Evolutionary conservation across 495 filamentous ascomycete species (phyloP).

Genomic region (Bacidia rubella): DNA sequence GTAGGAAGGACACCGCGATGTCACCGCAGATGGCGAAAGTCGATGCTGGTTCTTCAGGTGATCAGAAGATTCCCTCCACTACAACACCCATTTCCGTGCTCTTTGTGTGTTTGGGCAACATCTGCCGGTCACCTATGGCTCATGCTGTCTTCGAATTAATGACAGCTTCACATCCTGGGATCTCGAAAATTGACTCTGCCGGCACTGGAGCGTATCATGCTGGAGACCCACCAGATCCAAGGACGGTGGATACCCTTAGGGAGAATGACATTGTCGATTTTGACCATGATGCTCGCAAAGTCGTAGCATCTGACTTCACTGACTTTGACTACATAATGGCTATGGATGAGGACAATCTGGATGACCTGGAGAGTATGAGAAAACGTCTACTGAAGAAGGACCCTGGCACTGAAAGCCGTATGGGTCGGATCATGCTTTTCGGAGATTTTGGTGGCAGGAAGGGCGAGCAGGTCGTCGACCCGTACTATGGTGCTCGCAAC

Average conservation of each 20-base stretch:
- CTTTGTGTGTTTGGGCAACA: constrained; percentile 95
- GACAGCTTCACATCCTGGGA: constrained; percentile 44
- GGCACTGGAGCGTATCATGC: constrained; percentile 73
- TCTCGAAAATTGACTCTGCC: constrained; percentile 69
- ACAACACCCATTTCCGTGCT: constrained; percentile 58
- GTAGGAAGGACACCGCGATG: neutral
- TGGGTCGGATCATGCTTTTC: constrained; percentile 56
- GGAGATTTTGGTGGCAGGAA: constrained; percentile 60
- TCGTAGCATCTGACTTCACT: constrained; percentile 57
- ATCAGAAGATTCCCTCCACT: neutral
- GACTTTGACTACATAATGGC: constrained; percentile 86
- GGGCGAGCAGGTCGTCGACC: constrained; percentile 71
- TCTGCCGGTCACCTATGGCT: constrained; percentile 90
- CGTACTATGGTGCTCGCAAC: constrained; percentile 75
- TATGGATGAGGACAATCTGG: constrained; percentile 81
- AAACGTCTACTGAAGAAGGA: constrained; percentile 36
- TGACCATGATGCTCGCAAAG: constrained; percentile 61
- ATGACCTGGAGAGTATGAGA: constrained; percentile 49
- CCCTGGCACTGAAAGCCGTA: constrained; percentile 20
- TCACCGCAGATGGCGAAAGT: neutral
- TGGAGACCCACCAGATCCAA: constrained; percentile 58
- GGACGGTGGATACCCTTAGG: constrained; percentile 71
- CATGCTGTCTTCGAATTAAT: constrained; percentile 79
- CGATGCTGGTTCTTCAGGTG: neutral
- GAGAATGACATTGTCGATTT: constrained; percentile 64